A percentile compares a stretch with the other conserved stretches of the same genome.
phyloP scores from a whole-genome alignment of 345 rosid species.

The Dipteronia dyeriana region DNA sequence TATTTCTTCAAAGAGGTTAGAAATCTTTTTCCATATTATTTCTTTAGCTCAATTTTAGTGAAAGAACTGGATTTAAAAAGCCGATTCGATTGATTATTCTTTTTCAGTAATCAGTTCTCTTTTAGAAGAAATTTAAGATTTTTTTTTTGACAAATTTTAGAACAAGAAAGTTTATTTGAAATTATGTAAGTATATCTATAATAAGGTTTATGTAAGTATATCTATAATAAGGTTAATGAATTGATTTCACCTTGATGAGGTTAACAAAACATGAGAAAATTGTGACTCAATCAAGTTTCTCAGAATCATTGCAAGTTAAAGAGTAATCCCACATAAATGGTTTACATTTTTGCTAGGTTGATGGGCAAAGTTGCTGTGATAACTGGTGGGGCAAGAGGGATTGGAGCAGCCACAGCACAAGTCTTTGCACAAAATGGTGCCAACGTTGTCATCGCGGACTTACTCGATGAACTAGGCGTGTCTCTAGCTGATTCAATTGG shows the following conservation, averaged over 20 bases:
- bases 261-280: too few relatives aligned
- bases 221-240: too few relatives aligned
- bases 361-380: conserved; percentile 64
- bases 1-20: conserved; percentile 28
- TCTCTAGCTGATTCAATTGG: conserved; percentile 55
- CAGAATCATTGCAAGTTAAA: too few relatives aligned
- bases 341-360: conserved; percentile 32
- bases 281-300: neutral
- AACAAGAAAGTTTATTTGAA: too few relatives aligned
- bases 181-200: too few relatives aligned
- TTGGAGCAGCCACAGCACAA: conserved; percentile 78
- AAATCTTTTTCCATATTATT: neutral
- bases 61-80: neutral
- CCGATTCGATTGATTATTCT: too few relatives aligned
- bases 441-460: conserved; percentile 63
- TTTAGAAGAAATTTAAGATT: neutral
- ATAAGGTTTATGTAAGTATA: too few relatives aligned
- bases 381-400: conserved; percentile 91
- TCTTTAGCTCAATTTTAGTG: neutral
- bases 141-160: neutral
- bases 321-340: neutral
- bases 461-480: conserved; percentile 58
- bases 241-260: too few relatives aligned
- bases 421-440: conserved; percentile 74
- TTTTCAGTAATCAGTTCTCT: too few relatives aligned